Evolutionary conservation across 164 flowering plant genomes (phyloP).

Genomic region (grape (Vitis vinifera)): ASM3070453v1 NC_081813.1:19817001-19817500

Average conservation of each 20-base stretch:
- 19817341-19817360: conserved; percentile 18
- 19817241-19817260: conserved; percentile 7
- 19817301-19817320: conserved; percentile 13
- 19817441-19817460: conserved; percentile 4
- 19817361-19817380: conserved; percentile 25
- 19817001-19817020: conserved; percentile 20
- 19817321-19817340: conserved; percentile 7
- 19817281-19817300: conserved; percentile 19
- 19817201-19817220: conserved; percentile 23
- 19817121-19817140: conserved; percentile 15
- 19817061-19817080: conserved; percentile 18
- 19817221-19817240: conserved; percentile 22
- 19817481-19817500: conserved; percentile 38
- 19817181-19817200: conserved; percentile 15
- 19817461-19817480: conserved; percentile 14
- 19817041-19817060: conserved; percentile 18
- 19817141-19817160: conserved; percentile 21
- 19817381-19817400: background rate
- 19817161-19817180: conserved; percentile 21
- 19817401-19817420: conserved; percentile 30
- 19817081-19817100: conserved; percentile 21
- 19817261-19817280: conserved; percentile 17
- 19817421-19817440: conserved; percentile 34
- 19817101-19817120: conserved; percentile 17
- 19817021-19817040: conserved; percentile 12